A percentile compares a stretch with the other conserved stretches of the same genome.
phyloP scores from a whole-genome alignment of 345 rosid genomes.

The Euphorbia lathyris region DNA sequence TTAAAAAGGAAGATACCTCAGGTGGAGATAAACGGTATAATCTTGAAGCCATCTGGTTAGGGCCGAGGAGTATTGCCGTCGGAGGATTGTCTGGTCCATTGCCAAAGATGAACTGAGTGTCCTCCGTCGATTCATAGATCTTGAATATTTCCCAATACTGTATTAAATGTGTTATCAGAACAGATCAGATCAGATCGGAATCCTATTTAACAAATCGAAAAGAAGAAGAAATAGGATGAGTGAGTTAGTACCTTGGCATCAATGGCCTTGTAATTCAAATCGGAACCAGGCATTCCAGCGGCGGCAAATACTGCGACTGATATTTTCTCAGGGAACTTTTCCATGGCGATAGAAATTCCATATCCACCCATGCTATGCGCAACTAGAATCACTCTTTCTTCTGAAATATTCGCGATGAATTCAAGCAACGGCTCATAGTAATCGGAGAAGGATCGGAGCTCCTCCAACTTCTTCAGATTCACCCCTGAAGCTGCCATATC shows the following conservation, averaged over 20 bases:
- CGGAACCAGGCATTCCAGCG: conserved; percentile 8
- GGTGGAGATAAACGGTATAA: conserved; percentile 41
- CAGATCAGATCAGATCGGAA: no score
- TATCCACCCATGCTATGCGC: not conserved
- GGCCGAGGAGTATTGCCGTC: conserved; percentile 22
- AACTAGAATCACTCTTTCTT: not conserved
- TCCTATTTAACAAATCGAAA: no score
- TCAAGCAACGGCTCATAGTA: conserved; percentile 32
- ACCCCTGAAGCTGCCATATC: conserved; percentile 21
- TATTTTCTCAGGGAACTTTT: conserved; percentile 7
- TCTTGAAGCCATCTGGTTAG: conserved; percentile 28
- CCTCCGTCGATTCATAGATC: conserved; percentile 20
- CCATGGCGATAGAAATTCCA: conserved; percentile 5
- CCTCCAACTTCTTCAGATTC: not conserved
- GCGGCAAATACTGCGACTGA: conserved; percentile 1
- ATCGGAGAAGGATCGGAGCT: conserved; percentile 11
- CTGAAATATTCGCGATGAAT: conserved; percentile 12
- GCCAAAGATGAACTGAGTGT: conserved; percentile 11
- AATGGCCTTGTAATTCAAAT: not conserved
- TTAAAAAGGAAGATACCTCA: conserved; percentile 23
- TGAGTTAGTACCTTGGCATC: conserved; percentile 25
- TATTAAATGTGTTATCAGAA: no score
- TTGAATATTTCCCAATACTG: conserved; percentile 12
- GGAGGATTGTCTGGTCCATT: conserved; percentile 31
- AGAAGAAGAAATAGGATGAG: not conserved